phyloP scores from a whole-genome alignment of 306 rosid genomes.

The Trifolium fragiferum region DNA sequence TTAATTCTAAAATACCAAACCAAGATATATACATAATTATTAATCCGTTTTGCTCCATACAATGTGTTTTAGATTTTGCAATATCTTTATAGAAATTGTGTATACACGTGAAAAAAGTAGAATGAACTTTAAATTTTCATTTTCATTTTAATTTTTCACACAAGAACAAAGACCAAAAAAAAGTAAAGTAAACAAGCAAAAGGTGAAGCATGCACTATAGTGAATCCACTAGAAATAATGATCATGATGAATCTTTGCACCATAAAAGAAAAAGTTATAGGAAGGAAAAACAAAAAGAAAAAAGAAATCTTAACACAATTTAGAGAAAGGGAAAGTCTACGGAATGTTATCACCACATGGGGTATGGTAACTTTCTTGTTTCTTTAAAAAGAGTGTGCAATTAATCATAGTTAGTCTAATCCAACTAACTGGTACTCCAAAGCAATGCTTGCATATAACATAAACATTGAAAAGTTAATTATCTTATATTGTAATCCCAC shows the following conservation, averaged over 20 bases:
- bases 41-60: conserved; percentile 31
- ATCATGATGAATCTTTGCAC: conserved; percentile 73
- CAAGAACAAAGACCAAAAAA: conserved; percentile 30
- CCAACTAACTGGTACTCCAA: conserved; percentile 40
- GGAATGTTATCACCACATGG: conserved; percentile 55
- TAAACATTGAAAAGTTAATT: conserved; percentile 39
- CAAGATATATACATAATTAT: conserved; percentile 16
- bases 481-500: conserved; percentile 37
- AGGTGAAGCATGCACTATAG: conserved; percentile 68
- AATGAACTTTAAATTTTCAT: conserved; percentile 43
- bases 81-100: conserved; percentile 43
- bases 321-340: conserved; percentile 46
- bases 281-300: conserved; percentile 29
- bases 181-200: conserved; percentile 52
- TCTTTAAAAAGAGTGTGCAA: conserved; percentile 50
- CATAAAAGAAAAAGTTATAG: conserved; percentile 52
- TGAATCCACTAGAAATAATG: conserved; percentile 73
- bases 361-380: conserved; percentile 47
- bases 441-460: conserved; percentile 30
- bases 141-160: conserved; percentile 21
- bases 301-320: conserved; percentile 41
- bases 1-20: conserved; percentile 37
- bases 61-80: conserved; percentile 32
- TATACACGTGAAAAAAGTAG: conserved; percentile 74
- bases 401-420: conserved; percentile 58